These are phyloP conservation scores for Lentinula lateritia DNA, from an alignment of 768 basidiomycete genomes.

Conservation along the genomic window DNA sequence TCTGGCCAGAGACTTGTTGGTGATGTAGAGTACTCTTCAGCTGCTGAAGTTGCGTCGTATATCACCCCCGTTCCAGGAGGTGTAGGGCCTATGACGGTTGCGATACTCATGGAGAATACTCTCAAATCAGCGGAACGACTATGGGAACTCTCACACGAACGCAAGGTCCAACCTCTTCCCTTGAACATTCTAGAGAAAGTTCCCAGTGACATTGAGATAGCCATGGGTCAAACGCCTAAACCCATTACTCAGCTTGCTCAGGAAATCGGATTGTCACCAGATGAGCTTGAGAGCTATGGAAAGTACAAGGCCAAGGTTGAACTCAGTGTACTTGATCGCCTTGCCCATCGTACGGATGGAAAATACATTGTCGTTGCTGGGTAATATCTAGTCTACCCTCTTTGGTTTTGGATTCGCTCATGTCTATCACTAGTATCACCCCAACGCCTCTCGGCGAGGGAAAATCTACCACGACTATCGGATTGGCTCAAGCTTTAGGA, in stretches of 20 bases:
- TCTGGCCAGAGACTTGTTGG: slow-evolving; percentile 94
- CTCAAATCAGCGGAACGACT: slow-evolving; percentile 76
- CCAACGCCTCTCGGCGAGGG: slow-evolving; percentile 97
- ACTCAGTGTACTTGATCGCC: slow-evolving; percentile 77
- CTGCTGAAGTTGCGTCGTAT: slow-evolving; percentile 72
- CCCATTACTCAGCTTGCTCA: slow-evolving; percentile 75
- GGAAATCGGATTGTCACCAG: slow-evolving; percentile 81
- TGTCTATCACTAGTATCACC: slow-evolving; percentile 58
- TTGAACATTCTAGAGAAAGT: slow-evolving; percentile 81
- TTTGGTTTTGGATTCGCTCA: slow-evolving; percentile 8
- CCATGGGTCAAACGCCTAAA: slow-evolving; percentile 92
- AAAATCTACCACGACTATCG: slow-evolving; percentile 97
- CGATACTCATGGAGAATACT: slow-evolving; percentile 96
- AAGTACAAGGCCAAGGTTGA: slow-evolving; percentile 98
- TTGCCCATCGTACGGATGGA: slow-evolving; percentile 81
- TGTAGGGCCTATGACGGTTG: slow-evolving; percentile 99
- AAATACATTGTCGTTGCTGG: slow-evolving; percentile 97
- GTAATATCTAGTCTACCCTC: slow-evolving; percentile 31
- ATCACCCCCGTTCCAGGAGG: slow-evolving; percentile 99
- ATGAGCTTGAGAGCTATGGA: slow-evolving; percentile 92
- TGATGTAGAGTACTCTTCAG: slow-evolving; percentile 84
- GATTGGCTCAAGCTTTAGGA: slow-evolving; percentile 92
- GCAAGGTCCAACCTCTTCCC: slow-evolving; percentile 72
- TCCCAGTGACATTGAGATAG: slow-evolving; percentile 95
- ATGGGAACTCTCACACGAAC: slow-evolving; percentile 62